Conservation (phyloP, 495 filamentous ascomycete species). For the Clohesyomyces aquaticus region DNA sequence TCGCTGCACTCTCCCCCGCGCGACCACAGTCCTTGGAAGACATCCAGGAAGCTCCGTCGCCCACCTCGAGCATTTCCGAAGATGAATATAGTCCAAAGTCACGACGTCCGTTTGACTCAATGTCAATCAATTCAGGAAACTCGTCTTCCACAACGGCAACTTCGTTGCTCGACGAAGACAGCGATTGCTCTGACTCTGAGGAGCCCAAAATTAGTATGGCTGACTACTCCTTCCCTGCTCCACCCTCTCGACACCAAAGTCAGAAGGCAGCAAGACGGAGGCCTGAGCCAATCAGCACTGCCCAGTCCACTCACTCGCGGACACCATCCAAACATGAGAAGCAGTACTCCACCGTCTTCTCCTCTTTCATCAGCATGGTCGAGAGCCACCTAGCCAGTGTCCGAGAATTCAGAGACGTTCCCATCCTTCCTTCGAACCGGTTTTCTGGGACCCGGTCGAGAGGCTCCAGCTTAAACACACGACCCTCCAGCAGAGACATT, state of each 20-base stretch:
- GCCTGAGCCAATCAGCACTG: slow-evolving; percentile 15
- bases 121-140: slow-evolving; percentile 22
- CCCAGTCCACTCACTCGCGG: background rate
- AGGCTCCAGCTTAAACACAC: slow-evolving; percentile 9
- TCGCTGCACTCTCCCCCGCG: slow-evolving; percentile 15
- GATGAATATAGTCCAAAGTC: slow-evolving; percentile 4
- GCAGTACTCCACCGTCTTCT: slow-evolving; percentile 15
- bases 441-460: slow-evolving; percentile 16
- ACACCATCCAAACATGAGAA: background rate
- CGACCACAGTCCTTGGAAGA: slow-evolving; percentile 8
- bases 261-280: slow-evolving; percentile 3
- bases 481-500: slow-evolving; percentile 22
- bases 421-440: background rate
- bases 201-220: slow-evolving; percentile 1
- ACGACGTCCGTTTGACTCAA: slow-evolving; percentile 17
- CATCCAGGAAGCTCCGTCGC: slow-evolving; percentile 23
- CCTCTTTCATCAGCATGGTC: slow-evolving; percentile 17
- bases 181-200: slow-evolving; percentile 19
- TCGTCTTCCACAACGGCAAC: slow-evolving; percentile 26
- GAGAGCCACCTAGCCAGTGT: slow-evolving; percentile 24
- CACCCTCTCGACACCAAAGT: slow-evolving; percentile 8
- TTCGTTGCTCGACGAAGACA: slow-evolving; percentile 20
- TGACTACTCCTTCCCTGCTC: slow-evolving; percentile 4
- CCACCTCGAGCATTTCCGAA: slow-evolving; percentile 19
- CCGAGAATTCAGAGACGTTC: slow-evolving; percentile 11